Evolutionary conservation across 305 asterid species (phyloP), one percentile per base, ranked within the genome.

Genomic region (Fraxinus floribunda): DNA sequence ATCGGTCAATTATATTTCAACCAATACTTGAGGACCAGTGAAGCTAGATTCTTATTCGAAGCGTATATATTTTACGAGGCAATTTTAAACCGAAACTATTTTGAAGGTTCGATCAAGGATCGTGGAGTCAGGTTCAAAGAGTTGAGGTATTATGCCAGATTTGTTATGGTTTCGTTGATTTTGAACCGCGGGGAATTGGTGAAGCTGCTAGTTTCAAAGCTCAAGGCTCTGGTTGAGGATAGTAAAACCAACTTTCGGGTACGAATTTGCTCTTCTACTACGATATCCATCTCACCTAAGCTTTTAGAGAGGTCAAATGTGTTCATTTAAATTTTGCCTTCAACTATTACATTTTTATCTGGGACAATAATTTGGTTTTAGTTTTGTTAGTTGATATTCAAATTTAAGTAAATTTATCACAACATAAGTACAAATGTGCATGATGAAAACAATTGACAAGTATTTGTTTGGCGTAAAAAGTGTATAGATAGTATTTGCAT

Each of bases 21-120:
- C 82, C 99, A 96, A 95, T 96, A 96, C 82, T 81, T 94, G 94
- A 89, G 99, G 87, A 96, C 97, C 4, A 94, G 98, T 80, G 98
- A 96, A 85, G 97, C 92, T 13, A 91, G 98, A 91, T 94, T 90
- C 86, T 89, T 96, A 78, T 88, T 94, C 36, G 99, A 92, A 86
- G 93, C 98, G 20, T 93, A 91, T 85, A 91, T 96, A 24, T 96
- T 96, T 76, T 96, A 96, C 86, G 99, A 96, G 77, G 98, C 99
- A 49, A 94, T 96, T 87, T 87, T 91, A 84, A 84, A 87, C 78
- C 86, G 99, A 84, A 91, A 82, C 82, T 96, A 96, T 80, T 96
- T 96, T 39, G 92, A 94, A 60, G 98, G 97, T 22, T 92, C 97
- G 18, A 89, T 85, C 62, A 90, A 88, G 88, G 95, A 93, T 87